Evolutionary conservation across 1,284 basidiomycete genomes (phyloP), one percentile per base, ranked within the genome.

Genomic region (Megacollybia platyphylla): DNA sequence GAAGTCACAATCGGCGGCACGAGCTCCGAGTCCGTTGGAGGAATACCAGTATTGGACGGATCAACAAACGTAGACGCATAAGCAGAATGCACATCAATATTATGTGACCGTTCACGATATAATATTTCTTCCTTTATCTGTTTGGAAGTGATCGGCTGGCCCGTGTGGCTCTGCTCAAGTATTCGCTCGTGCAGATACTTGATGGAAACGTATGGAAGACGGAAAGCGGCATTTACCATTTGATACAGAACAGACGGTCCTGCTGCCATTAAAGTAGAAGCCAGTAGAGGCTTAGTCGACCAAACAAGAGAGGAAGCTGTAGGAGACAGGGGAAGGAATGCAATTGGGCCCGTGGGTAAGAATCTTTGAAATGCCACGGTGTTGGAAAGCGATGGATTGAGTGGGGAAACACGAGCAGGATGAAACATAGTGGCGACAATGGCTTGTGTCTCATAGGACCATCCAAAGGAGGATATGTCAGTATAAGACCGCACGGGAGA

Each of bases 351-450:
- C 3, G 90, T 92, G 1, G 93, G 87, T 27, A 98, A 73, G 68
- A 98, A 98, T 20, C 94, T 73, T 62, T 98, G 96, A 61, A 87
- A 97, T 0, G 91, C 93, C 1, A 82, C 87, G 13, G 78, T 80
- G 55, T 88, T 89, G 20, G 20, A 24, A 24, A 24, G 20, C 20
- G 20, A 24, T 1, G 79, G 74, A 4, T 60, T 61, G 51, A 78
- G 67, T 49, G 75, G 74, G 13, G 70, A 59, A 4, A 70, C 65
- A 50, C 75, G 68, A 4, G 81, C 72, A 7, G 69, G 58, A 58
- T 93, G 86, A 38, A 70, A 57, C 51, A 99, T 71, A 0, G 92
- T 97, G 0, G 86, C 91, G 11, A 98, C 96, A 31, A 98, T 74
- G 5, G 87, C 93, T 52, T 89, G 86, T 0, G 87, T 84, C 46